phyloP scores from a whole-genome alignment of 352 stramenopile genomes.

The Thalassiosira hispida region DNA sequence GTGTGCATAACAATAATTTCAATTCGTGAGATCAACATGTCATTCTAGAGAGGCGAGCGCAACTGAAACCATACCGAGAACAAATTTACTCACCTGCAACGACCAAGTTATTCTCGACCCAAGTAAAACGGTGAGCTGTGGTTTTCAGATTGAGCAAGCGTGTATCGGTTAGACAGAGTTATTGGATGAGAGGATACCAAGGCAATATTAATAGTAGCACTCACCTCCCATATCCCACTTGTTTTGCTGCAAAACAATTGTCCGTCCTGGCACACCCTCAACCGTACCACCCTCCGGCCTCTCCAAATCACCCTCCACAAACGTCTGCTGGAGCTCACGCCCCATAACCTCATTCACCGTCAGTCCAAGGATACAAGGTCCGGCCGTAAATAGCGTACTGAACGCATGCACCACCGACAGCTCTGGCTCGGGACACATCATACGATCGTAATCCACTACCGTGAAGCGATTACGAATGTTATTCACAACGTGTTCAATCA shows the following conservation, averaged over 20 bases:
- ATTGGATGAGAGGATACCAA: no score
- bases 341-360: slow-evolving; percentile 53
- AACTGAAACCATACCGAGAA: neutral
- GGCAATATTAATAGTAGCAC: neutral
- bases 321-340: slow-evolving; percentile 38
- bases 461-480: slow-evolving; percentile 62
- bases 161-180: neutral
- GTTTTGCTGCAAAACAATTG: slow-evolving; percentile 55
- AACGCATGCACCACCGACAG: slow-evolving; percentile 48
- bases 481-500: slow-evolving; percentile 64
- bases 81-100: slow-evolving; percentile 36
- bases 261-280: slow-evolving; percentile 41
- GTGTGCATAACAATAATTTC: neutral
- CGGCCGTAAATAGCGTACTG: slow-evolving; percentile 51
- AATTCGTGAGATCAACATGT: neutral
- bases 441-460: slow-evolving; percentile 47
- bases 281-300: slow-evolving; percentile 1
- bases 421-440: slow-evolving; percentile 49
- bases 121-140: slow-evolving; percentile 53
- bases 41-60: neutral
- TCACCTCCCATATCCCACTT: slow-evolving; percentile 59
- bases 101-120: slow-evolving; percentile 54
- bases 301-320: slow-evolving; percentile 46
- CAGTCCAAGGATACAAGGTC: slow-evolving; percentile 50
- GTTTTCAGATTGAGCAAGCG: neutral